Evolutionary conservation across 352 stramenopile genomes (phyloP), one percentile per base, ranked within the genome.

Genomic region (Phytophthora uliginosa): DNA sequence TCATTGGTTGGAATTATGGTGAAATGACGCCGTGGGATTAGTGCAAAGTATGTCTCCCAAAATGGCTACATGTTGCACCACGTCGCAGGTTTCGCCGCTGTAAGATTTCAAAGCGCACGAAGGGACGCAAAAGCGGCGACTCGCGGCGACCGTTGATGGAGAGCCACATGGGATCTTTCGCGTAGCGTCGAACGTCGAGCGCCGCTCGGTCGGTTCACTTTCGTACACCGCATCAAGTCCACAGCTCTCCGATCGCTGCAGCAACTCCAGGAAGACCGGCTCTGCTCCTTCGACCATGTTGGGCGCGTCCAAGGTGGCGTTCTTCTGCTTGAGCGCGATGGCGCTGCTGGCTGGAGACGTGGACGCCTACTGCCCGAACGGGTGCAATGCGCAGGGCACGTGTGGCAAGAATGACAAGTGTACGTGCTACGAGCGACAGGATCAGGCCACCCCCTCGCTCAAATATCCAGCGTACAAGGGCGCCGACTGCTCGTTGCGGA

Each of bases 381-480:
- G 85, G 38, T 97, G 91, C 80, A 96, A 93, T 60, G 91, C 86
- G 4, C 90, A 97, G 57, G 92, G 91, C 26, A 94, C 83, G 7
- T 97, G 92, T 78, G 85, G 86, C 33, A 88, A 89, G 66, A 95
- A 97, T 71, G 93, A 98, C 79, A 93, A 97, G 72, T 98, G 94
- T 78, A 96, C 93, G 63, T 98, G 95, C 84, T 98, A 98, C 85
- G 52, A 93, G 62, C 85, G 86, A 51, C 81, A 88, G 62, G 86
- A 94, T 51, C 78, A 92, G 73, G 59, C 77, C 8, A 17, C 1
- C 2, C 53, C 31, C 10, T 17, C 34, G 17, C 63, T 76, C 18
- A 69, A 68, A 20, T 92, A 91, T 60, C 79, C 89, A 10, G 85
- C 86, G 26, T 95, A 79, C 70, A 90, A 83, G 24, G 88, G 89